Conservation (phyloP, 495 filamentous ascomycete species). For the Entonaema liquescens region DNA sequence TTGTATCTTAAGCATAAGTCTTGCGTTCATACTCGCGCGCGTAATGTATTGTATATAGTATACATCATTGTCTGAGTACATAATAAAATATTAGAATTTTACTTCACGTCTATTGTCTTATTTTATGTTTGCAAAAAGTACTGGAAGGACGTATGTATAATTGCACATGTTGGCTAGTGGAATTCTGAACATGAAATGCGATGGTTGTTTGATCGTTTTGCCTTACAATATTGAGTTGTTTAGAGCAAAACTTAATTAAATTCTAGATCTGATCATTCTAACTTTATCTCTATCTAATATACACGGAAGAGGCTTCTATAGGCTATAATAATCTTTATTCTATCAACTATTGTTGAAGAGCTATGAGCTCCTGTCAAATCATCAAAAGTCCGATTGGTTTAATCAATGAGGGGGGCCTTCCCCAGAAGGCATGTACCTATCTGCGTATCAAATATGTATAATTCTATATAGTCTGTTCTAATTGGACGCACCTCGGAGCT, state of each 20-base stretch:
- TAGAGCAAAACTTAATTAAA: too few species aligned
- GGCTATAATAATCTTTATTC: too few species aligned
- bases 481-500: neutral
- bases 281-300: too few species aligned
- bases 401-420: neutral
- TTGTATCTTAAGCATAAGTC: neutral
- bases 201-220: too few species aligned
- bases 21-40: neutral
- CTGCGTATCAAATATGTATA: neutral
- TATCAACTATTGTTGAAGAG: too few species aligned
- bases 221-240: too few species aligned
- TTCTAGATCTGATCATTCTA: too few species aligned
- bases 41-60: slow-evolving; percentile 24
- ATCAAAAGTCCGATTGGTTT: neutral
- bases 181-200: too few species aligned
- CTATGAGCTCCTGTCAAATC: too few species aligned
- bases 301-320: too few species aligned
- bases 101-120: neutral
- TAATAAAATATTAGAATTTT: slow-evolving; percentile 17
- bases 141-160: neutral
- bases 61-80: slow-evolving; percentile 18
- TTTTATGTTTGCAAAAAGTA: neutral
- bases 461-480: neutral
- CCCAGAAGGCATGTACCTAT: neutral
- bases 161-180: too few species aligned